A percentile compares a stretch with the other conserved stretches of the same genome.
Conservation (phyloP, 2,329 filamentous ascomycete genomes). For the Botrytis pseudocinerea region DNA sequence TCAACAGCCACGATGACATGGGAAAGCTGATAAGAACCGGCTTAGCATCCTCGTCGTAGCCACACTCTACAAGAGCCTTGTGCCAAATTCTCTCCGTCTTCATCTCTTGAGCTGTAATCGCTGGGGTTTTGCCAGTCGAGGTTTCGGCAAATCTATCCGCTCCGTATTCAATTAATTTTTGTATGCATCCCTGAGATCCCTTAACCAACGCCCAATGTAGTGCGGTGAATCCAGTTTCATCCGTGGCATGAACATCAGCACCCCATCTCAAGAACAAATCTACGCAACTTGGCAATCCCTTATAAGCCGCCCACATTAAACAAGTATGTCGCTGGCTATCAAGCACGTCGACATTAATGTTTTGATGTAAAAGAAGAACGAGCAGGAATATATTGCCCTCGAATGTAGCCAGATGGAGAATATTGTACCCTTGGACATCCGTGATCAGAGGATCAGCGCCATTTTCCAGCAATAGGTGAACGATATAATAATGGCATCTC, state of each 20-base stretch:
- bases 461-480: slow-evolving; percentile 85
- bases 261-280: slow-evolving; percentile 94
- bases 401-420: slow-evolving; percentile 93
- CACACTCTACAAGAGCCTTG: slow-evolving; percentile 77
- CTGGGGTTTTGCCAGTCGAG: slow-evolving; percentile 84
- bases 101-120: slow-evolving; percentile 83
- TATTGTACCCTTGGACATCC: slow-evolving; percentile 96
- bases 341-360: slow-evolving; percentile 87
- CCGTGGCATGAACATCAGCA: slow-evolving; percentile 84
- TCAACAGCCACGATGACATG: slow-evolving; percentile 67
- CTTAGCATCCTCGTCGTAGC: slow-evolving; percentile 78
- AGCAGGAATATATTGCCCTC: slow-evolving; percentile 93
- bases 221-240: slow-evolving; percentile 92
- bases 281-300: slow-evolving; percentile 89
- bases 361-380: slow-evolving; percentile 87
- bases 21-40: slow-evolving; percentile 70
- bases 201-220: slow-evolving; percentile 97
- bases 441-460: slow-evolving; percentile 91
- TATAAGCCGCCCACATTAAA: slow-evolving; percentile 99
- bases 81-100: slow-evolving; percentile 83
- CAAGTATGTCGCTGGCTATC: slow-evolving; percentile 91
- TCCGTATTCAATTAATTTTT: slow-evolving; percentile 94
- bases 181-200: slow-evolving; percentile 82
- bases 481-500: slow-evolving; percentile 93
- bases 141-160: slow-evolving; percentile 91